phyloP scores from a whole-genome alignment of 2,329 filamentous ascomycete genomes.

The Talaromyces sp. region DNA sequence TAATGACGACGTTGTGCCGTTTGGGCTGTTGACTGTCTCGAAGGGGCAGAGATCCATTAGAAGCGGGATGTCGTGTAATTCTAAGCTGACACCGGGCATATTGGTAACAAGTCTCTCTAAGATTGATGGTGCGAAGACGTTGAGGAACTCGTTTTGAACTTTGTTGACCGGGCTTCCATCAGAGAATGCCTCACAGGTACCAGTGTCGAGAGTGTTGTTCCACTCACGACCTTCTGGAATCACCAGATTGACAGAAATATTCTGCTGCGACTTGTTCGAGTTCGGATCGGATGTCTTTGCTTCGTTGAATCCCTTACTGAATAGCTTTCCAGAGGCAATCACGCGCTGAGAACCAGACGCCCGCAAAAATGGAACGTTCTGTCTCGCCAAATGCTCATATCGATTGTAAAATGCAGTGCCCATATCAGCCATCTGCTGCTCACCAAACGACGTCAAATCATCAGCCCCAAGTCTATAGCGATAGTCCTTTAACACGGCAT shows the following conservation, averaged over 20 bases:
- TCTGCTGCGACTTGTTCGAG: slow-evolving; percentile 41
- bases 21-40: slow-evolving; percentile 61
- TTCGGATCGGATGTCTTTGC: slow-evolving; percentile 44
- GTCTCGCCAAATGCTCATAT: slow-evolving; percentile 59
- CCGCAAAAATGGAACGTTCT: slow-evolving; percentile 64
- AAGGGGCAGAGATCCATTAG: slow-evolving; percentile 91
- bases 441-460: slow-evolving; percentile 62
- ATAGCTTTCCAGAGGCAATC: slow-evolving; percentile 68
- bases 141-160: slow-evolving; percentile 55
- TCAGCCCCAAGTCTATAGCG: slow-evolving; percentile 66
- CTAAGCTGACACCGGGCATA: slow-evolving; percentile 63
- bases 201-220: slow-evolving; percentile 81
- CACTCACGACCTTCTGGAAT: slow-evolving; percentile 57
- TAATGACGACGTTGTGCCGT: slow-evolving; percentile 59
- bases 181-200: slow-evolving; percentile 67
- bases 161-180: slow-evolving; percentile 40
- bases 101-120: slow-evolving; percentile 63
- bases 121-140: slow-evolving; percentile 63
- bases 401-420: slow-evolving; percentile 70
- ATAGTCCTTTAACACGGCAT: slow-evolving; percentile 67
- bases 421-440: slow-evolving; percentile 66
- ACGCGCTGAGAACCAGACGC: slow-evolving; percentile 66
- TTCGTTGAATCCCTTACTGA: slow-evolving; percentile 66
- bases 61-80: slow-evolving; percentile 56
- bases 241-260: slow-evolving; percentile 60